A percentile compares a stretch with the other conserved stretches of the same genome.
phyloP scores from a whole-genome alignment of 345 rosid species.

The Syzygium oleosum region DNA sequence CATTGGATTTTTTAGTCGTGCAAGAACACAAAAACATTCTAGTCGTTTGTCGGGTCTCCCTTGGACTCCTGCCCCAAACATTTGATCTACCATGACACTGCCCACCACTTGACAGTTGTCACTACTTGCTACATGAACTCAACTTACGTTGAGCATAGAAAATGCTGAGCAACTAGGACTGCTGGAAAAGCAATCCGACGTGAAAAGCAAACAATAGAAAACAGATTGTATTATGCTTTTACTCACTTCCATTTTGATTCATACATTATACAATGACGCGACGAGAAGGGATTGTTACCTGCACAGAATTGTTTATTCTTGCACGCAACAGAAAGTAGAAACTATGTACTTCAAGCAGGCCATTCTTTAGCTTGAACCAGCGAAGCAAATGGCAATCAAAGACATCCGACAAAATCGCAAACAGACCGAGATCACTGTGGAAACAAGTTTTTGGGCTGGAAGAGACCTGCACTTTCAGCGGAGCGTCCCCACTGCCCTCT shows the following conservation, averaged over 20 bases:
- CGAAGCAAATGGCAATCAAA: background rate
- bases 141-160: background rate
- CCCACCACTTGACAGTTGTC: background rate
- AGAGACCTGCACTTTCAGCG: background rate
- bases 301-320: background rate
- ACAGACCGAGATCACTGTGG: background rate
- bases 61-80: background rate
- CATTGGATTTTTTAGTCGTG: no score
- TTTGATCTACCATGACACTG: background rate
- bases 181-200: background rate
- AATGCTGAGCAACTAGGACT: background rate
- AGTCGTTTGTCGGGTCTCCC: background rate
- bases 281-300: background rate
- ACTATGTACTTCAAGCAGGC: background rate
- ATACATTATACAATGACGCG: background rate
- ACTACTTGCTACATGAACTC: background rate
- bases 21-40: no score
- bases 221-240: background rate
- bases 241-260: no score
- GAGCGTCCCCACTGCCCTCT: conserved; percentile 8
- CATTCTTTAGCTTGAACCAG: background rate
- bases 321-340: background rate
- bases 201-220: background rate
- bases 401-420: no score
- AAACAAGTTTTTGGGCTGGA: background rate